phyloP scores from a whole-genome alignment of 768 basidiomycete genomes.

The Kwoniella bestiolae region DNA sequence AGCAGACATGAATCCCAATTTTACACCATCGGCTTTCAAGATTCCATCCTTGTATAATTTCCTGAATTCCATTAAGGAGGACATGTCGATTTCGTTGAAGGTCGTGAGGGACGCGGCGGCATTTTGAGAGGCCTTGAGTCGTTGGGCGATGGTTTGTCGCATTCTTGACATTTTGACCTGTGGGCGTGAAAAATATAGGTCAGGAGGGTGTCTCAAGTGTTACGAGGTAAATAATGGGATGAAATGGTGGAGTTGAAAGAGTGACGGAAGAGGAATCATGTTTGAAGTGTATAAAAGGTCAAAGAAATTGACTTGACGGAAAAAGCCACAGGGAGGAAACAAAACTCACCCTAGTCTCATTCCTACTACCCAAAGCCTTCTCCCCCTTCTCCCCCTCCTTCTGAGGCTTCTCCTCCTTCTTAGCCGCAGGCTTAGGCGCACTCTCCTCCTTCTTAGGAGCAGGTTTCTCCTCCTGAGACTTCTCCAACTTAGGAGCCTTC shows the following conservation, averaged over 20 bases:
- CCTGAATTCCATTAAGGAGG: slow-evolving; percentile 88
- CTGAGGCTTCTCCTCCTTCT: slow-evolving; percentile 57
- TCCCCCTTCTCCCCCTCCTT: slow-evolving; percentile 46
- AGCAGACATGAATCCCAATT: slow-evolving; percentile 97
- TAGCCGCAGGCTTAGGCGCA: slow-evolving; percentile 45
- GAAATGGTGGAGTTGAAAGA: no score
- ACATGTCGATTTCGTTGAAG: slow-evolving; percentile 99
- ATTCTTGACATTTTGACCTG: slow-evolving; percentile 99
- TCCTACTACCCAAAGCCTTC: slow-evolving; percentile 65
- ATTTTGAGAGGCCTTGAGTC: slow-evolving; percentile 97
- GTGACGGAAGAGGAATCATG: no score
- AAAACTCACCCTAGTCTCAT: slow-evolving; percentile 83
- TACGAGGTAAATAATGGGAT: no score
- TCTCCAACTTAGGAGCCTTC: slow-evolving; percentile 42
- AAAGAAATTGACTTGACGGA: no score
- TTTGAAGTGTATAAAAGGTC: no score
- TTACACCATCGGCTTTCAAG: slow-evolving; percentile 89
- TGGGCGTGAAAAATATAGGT: not conserved
- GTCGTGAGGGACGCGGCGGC: slow-evolving; percentile 94
- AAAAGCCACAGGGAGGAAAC: no score
- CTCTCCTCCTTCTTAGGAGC: slow-evolving; percentile 54
- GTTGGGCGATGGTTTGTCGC: slow-evolving; percentile 94
- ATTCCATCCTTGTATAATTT: slow-evolving; percentile 90
- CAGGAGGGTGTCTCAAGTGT: no score
- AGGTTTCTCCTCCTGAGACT: slow-evolving; percentile 35